These are phyloP conservation scores for Candida khao-thaluensis DNA, from an alignment of 805 yeast species.

Conservation along the genomic window DNA sequence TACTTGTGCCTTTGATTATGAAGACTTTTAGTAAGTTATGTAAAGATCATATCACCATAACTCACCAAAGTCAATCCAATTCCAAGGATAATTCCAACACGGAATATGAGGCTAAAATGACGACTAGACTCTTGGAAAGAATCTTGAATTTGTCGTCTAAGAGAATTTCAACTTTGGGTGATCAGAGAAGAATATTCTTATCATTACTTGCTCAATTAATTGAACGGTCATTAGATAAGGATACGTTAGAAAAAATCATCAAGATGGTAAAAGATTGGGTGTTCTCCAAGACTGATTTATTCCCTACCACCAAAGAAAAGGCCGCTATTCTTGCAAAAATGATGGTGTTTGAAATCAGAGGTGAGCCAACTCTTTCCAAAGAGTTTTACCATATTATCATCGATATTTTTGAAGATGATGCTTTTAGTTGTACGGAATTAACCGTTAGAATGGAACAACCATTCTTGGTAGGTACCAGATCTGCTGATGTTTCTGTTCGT, in stretches of 20 bases:
- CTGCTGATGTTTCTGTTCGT: slow-evolving; percentile 72
- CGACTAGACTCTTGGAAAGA: slow-evolving; percentile 72
- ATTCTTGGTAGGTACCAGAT: slow-evolving; percentile 87
- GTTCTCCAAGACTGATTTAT: slow-evolving; percentile 73
- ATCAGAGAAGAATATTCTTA: slow-evolving; percentile 85
- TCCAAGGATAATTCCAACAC: slow-evolving; percentile 32
- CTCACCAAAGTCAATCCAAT: slow-evolving; percentile 47
- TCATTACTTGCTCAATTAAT: slow-evolving; percentile 85
- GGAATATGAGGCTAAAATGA: slow-evolving; percentile 77
- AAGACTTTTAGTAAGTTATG: slow-evolving; percentile 86
- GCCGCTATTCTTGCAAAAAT: slow-evolving; percentile 91
- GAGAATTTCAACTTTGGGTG: slow-evolving; percentile 86
- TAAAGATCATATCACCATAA: slow-evolving; percentile 75
- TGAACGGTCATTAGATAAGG: slow-evolving; percentile 81
- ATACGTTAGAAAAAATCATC: slow-evolving; percentile 70
- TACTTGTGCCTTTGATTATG: slow-evolving; percentile 73
- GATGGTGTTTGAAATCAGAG: slow-evolving; percentile 88
- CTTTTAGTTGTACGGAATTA: slow-evolving; percentile 78
- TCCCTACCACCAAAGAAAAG: slow-evolving; percentile 94
- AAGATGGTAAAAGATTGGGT: slow-evolving; percentile 86
- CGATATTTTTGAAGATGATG: slow-evolving; percentile 79
- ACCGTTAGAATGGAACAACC: slow-evolving; percentile 97
- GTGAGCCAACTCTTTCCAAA: slow-evolving; percentile 73
- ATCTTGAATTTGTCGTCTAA: slow-evolving; percentile 73
- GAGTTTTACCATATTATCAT: slow-evolving; percentile 84